phyloP scores from a whole-genome alignment of 331 rosid species.

The Arachis monticola region DNA sequence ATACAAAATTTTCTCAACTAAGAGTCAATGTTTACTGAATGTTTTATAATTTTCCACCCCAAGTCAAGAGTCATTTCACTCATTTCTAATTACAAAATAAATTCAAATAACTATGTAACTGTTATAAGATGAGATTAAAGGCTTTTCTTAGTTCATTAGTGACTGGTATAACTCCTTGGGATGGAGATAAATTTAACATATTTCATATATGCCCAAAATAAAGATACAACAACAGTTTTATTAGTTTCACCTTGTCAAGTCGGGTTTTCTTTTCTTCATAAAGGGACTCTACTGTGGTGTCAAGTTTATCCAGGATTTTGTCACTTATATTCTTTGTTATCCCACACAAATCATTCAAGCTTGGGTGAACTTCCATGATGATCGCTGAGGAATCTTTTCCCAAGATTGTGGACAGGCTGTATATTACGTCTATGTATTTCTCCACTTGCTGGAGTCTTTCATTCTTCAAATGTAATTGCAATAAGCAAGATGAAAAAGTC shows the following conservation, averaged over 20 bases:
- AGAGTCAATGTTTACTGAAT: neutral
- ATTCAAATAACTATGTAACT: neutral
- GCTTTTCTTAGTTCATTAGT: neutral
- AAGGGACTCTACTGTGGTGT: conserved; percentile 73
- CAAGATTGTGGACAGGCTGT: conserved; percentile 73
- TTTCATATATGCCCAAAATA: neutral
- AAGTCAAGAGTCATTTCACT: neutral
- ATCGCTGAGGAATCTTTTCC: conserved; percentile 83
- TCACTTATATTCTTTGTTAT: conserved; percentile 77
- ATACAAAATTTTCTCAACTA: neutral
- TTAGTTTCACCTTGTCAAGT: conserved; percentile 70
- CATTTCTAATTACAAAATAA: neutral
- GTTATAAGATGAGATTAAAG: neutral
- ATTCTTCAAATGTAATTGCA: conserved; percentile 57
- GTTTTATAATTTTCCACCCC: neutral
- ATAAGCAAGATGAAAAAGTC: conserved; percentile 26
- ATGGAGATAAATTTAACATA: neutral
- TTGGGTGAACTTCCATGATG: conserved; percentile 79
- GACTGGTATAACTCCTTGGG: conserved; percentile 1
- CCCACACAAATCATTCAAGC: conserved; percentile 77
- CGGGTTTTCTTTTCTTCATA: conserved; percentile 83
- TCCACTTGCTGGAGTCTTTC: conserved; percentile 84
- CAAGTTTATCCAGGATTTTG: conserved; percentile 71
- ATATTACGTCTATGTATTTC: conserved; percentile 60
- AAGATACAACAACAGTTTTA: neutral